These are phyloP conservation scores for Patellifolia procumbens DNA, from an alignment of 179 eudicot species.

Conservation along the genomic window DNA sequence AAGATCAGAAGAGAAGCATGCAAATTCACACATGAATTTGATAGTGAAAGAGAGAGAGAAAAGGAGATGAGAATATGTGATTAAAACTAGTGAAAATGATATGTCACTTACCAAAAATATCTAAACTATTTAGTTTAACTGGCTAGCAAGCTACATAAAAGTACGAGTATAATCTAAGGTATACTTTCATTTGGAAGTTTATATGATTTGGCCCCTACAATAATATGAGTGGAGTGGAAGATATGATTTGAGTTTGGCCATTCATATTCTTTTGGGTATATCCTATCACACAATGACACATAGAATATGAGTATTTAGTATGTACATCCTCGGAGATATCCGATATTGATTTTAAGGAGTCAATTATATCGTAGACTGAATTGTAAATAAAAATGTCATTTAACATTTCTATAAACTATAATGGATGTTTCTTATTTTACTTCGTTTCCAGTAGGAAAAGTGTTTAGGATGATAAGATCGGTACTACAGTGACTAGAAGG, in stretches of 20 bases:
- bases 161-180: neutral
- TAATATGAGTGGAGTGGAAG: neutral
- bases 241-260: conserved; percentile 16
- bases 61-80: neutral
- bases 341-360: too few species aligned
- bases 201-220: conserved; percentile 19
- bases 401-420: too few species aligned
- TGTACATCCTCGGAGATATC: too few species aligned
- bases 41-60: neutral
- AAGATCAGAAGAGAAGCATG: neutral
- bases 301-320: too few species aligned
- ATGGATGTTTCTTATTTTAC: too few species aligned
- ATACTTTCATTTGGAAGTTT: conserved; percentile 2
- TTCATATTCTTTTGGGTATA: neutral
- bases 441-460: too few species aligned
- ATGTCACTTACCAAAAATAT: neutral
- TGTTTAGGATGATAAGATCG: too few species aligned
- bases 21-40: conserved; percentile 1
- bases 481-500: too few species aligned
- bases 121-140: neutral
- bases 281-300: conserved; percentile 17
- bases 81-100: conserved; percentile 15
- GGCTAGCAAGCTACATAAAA: neutral
- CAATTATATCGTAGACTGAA: too few species aligned
- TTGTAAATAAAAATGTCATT: too few species aligned